Base-by-base conservation (phyloP, 176 grass and related monocot species). In the Canna indica region DNA sequence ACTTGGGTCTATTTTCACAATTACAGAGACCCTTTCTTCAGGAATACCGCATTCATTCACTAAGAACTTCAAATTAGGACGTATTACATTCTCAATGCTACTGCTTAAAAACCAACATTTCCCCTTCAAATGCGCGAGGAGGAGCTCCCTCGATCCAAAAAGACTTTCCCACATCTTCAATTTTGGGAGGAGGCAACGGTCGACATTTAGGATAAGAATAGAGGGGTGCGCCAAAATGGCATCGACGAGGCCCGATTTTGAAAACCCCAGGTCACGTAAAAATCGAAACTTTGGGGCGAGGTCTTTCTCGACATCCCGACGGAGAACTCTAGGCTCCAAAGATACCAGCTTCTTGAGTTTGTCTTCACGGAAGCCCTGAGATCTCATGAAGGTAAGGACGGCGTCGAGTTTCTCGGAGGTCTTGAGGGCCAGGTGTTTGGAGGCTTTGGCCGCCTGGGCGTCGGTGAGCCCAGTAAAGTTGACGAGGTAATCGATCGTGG, bases 401-500 rank as follows among this genome's bases (percentile, higher is more conserved):
- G 59, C 69, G 50, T 88, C 71, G 12, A 78, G 81, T 0, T 57
- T 41, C 16, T 54, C 0, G 5, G 81, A 81, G 18, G 10, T 35
- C 59, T 81, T 34, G 81, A 68, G 71, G 20, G 74, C 18, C 70
- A 88, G 56, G 28, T 26, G 61, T 8, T 53, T 78, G 26, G 74
- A 66, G 58, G 57, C 69, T 56, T 70, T 78, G 20, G 64, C 36
- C 35, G 78, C 85, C 39, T 50, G 75, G 38, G 12, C 74, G 64
- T 64, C 8, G 41, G 78, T 46, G 78, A 87, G 36, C 68, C 81
- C 70, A 57, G 77, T 81, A 5, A 47, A 67, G 74, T 73, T 67
- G 45, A 83, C 18, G 74, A 88, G 85, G 81, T 88, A 88, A 22
- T 83, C 64, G 7, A 41, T 57, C 64, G 81, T 83, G 74, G 77